These are phyloP conservation scores for Arctium minus DNA, from an alignment of 129 eudicot genomes.

Conservation along the genomic window DNA sequence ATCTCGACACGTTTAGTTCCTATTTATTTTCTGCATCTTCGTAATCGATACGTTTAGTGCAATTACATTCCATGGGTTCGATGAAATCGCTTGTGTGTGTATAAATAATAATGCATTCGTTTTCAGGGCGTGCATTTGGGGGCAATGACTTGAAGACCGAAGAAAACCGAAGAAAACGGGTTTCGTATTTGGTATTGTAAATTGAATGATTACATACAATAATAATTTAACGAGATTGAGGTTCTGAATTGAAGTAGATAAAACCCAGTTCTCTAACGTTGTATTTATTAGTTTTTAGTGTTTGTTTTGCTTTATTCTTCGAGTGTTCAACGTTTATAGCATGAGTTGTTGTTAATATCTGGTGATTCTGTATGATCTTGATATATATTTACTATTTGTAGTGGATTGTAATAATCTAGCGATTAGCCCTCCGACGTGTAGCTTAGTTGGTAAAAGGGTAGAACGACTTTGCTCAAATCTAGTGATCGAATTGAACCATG, in stretches of 20 bases:
- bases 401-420: neutral
- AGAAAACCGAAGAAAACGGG: neutral
- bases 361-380: neutral
- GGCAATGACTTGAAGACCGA: neutral
- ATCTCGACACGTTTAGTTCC: too few species aligned
- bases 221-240: neutral
- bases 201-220: neutral
- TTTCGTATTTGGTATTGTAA: neutral
- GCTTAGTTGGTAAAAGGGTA: too few species aligned
- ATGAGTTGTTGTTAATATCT: neutral
- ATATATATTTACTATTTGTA: neutral
- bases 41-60: too few species aligned
- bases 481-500: neutral
- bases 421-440: neutral
- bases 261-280: neutral
- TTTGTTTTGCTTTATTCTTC: neutral
- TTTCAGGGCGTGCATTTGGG: slow-evolving; percentile 13
- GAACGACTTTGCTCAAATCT: too few species aligned
- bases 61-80: neutral
- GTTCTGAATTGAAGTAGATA: neutral
- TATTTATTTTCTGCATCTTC: too few species aligned
- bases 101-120: neutral
- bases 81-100: too few species aligned
- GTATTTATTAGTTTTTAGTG: neutral
- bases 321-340: neutral